Evolutionary conservation across 495 filamentous ascomycete species (phyloP).

Genomic region (Aspergillus funiculosus): DNA sequence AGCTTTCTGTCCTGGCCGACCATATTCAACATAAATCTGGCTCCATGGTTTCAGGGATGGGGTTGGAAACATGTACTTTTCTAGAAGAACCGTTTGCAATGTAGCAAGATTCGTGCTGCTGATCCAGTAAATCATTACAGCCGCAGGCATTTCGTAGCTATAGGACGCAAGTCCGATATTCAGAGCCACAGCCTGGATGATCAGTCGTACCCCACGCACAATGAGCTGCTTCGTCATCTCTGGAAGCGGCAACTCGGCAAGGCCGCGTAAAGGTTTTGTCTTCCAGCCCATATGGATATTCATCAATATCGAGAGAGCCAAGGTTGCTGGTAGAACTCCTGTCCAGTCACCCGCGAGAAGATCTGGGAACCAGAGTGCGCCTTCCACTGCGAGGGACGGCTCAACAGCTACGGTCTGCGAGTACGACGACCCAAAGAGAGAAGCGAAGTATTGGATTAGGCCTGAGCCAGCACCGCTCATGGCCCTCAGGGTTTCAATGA

Average conservation of each 20-base stretch:
- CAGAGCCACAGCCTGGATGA: slow-evolving; percentile 29
- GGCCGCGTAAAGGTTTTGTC: slow-evolving; percentile 8
- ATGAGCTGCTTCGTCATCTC: slow-evolving; percentile 22
- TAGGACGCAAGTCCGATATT: slow-evolving; percentile 30
- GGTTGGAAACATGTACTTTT: slow-evolving; percentile 32
- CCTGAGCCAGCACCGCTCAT: slow-evolving; percentile 56
- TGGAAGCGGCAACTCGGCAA: slow-evolving; percentile 25
- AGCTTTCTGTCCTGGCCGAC: slow-evolving; percentile 5
- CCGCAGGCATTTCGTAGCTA: slow-evolving; percentile 48
- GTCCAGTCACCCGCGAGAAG: slow-evolving; percentile 65
- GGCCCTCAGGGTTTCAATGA: slow-evolving; percentile 61
- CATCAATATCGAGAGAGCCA: slow-evolving; percentile 38
- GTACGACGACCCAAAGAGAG: slow-evolving; percentile 13
- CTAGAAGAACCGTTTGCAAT: slow-evolving; percentile 32
- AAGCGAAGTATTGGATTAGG: slow-evolving; percentile 41
- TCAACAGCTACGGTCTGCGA: slow-evolving; percentile 35
- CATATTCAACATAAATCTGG: slow-evolving; percentile 16
- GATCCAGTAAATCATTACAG: slow-evolving; percentile 70
- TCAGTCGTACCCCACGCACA: slow-evolving; percentile 18
- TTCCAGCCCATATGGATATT: slow-evolving; percentile 35
- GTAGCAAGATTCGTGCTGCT: slow-evolving; percentile 43
- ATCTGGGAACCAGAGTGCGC: slow-evolving; percentile 76
- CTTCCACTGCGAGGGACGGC: slow-evolving; percentile 57
- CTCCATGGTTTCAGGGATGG: slow-evolving; percentile 21
- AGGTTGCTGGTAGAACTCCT: slow-evolving; percentile 55